A percentile compares a stretch with the other conserved stretches of the same genome.
phyloP scores from a whole-genome alignment of 169 alveolate species.

The Cryptosporidium viatorum region DNA sequence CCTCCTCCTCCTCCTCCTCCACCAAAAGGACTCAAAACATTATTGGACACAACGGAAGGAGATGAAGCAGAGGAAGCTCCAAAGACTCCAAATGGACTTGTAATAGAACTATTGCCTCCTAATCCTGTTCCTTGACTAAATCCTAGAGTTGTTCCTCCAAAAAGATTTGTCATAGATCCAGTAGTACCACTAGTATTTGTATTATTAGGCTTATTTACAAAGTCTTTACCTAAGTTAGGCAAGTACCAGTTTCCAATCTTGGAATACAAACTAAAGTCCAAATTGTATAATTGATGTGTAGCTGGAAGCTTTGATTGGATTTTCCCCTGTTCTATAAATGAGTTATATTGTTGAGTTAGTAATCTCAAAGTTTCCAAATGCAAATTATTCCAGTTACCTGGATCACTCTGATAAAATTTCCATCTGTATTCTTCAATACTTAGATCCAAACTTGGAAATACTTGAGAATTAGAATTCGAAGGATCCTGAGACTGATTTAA shows the following conservation, averaged over 20 bases:
- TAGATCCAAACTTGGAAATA: slow-evolving; percentile 39
- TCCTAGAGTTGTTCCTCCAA: slow-evolving; percentile 1
- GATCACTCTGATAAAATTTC: slow-evolving; percentile 43
- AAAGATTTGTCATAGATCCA: neutral
- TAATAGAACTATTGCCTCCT: neutral
- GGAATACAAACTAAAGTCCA: slow-evolving; percentile 39
- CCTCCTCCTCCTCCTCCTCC: neutral
- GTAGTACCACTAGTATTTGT: neutral
- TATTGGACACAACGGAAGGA: neutral
- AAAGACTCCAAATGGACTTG: neutral
- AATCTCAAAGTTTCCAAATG: slow-evolving; percentile 28
- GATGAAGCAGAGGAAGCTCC: neutral
- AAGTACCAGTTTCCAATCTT: slow-evolving; percentile 61
- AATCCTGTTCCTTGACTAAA: neutral
- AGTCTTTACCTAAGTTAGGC: slow-evolving; percentile 55
- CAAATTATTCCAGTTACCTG: slow-evolving; percentile 25
- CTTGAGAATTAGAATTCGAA: neutral
- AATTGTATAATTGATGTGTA: slow-evolving; percentile 11
- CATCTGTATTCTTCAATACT: slow-evolving; percentile 63
- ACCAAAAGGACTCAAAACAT: neutral
- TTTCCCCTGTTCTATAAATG: slow-evolving; percentile 45
- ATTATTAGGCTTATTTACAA: neutral
- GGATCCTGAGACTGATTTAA: slow-evolving; percentile 8
- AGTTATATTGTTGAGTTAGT: neutral
- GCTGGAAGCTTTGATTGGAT: slow-evolving; percentile 11